Evolutionary conservation across 164 flowering plant species (phyloP).

Genomic region (Stephania yunnanensis): DNA sequence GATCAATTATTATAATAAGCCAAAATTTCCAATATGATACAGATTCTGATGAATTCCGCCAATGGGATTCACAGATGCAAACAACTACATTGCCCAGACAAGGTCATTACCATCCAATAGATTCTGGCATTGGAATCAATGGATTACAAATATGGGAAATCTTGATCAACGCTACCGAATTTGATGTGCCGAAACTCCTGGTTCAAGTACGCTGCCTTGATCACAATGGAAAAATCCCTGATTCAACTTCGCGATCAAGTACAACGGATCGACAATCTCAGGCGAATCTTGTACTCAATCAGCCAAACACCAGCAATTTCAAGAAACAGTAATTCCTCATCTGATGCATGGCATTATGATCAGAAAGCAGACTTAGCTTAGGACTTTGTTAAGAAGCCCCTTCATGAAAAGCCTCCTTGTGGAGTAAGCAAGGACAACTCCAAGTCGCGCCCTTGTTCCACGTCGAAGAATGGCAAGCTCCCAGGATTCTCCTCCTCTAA

Average conservation of each 20-base stretch:
- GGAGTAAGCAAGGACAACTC: slow-evolving; percentile 30
- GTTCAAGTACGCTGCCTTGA: neutral
- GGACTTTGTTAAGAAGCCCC: neutral
- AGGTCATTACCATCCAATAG: neutral
- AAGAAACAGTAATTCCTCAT: neutral
- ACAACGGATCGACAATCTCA: neutral
- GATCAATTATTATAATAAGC: neutral
- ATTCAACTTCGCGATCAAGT: too few species aligned
- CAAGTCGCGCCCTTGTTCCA: slow-evolving; percentile 28
- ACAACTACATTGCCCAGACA: neutral
- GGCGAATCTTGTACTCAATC: too few species aligned
- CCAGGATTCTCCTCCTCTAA: slow-evolving; percentile 81
- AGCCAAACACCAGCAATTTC: neutral
- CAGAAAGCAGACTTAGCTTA: neutral
- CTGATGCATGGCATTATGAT: neutral
- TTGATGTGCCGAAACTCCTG: neutral
- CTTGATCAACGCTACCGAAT: neutral
- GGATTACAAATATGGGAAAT: neutral
- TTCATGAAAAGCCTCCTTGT: slow-evolving; percentile 14
- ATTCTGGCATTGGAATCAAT: neutral
- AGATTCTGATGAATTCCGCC: neutral
- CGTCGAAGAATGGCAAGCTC: slow-evolving; percentile 44
- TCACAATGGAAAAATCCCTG: neutral
- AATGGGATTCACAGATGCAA: neutral
- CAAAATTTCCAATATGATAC: neutral